Percentiles rank a stretch among this genome's conserved stretches.
phyloP scores from a whole-genome alignment of 2,329 filamentous ascomycete species.

The Colletotrichum horii region DNA sequence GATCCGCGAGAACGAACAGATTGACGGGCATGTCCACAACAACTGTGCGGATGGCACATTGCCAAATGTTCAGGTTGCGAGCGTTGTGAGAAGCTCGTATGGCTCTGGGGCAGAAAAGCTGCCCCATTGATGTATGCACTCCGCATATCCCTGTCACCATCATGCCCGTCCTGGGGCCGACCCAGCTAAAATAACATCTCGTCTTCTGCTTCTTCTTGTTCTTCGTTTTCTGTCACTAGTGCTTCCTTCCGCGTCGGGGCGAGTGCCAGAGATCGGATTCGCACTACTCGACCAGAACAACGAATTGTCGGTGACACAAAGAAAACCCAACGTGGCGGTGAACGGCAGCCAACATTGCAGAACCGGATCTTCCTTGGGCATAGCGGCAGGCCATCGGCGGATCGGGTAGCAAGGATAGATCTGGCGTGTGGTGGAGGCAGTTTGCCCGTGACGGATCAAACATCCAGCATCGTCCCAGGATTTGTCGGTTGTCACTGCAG shows the following conservation, averaged over 20 bases:
- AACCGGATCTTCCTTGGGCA: slow-evolving; percentile 21
- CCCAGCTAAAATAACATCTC: not conserved
- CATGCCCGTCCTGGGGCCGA: not conserved
- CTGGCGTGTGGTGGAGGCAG: slow-evolving; percentile 7
- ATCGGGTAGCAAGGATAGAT: slow-evolving; percentile 23
- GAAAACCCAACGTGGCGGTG: slow-evolving; percentile 24
- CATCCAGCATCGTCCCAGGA: not conserved
- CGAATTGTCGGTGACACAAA: slow-evolving; percentile 24
- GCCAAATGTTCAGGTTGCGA: not conserved
- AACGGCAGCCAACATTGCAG: slow-evolving; percentile 19
- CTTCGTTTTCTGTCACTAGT: not conserved
- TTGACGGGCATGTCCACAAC: not conserved
- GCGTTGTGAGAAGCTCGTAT: not conserved
- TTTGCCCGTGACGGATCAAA: slow-evolving; percentile 10
- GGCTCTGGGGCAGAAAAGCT: slow-evolving; percentile 1
- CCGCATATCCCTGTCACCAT: not conserved
- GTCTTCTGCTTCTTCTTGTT: not conserved
- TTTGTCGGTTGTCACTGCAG: not conserved
- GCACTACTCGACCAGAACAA: not conserved
- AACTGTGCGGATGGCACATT: not conserved
- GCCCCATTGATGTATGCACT: slow-evolving; percentile 11
- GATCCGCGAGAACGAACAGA: slow-evolving; percentile 7
- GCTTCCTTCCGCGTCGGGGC: not conserved
- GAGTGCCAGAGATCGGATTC: not conserved
- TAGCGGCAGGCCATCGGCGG: slow-evolving; percentile 5